Evolutionary conservation across 2,329 filamentous ascomycete genomes (phyloP), one percentile per base, ranked within the genome.

Genomic region (Lizonia empirigonia): DNA sequence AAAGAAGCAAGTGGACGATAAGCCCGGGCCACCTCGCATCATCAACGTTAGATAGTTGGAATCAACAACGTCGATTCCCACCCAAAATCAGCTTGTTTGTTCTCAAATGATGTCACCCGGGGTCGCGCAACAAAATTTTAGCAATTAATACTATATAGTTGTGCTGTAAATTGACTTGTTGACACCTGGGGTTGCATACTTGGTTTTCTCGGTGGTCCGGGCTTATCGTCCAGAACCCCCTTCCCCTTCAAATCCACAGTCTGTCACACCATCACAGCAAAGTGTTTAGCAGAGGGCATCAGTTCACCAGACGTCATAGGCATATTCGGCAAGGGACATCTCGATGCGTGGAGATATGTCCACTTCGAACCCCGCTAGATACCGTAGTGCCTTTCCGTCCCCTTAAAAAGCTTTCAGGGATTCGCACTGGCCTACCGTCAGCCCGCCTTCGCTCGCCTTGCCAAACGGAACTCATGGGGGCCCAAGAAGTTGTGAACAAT

Each of bases 291-390:
- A 35, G 15, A 42, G 36, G 24, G 23, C 36, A 37, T 18, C 37
- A 29, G 13, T 32, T 27, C 32, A 10, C 33, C 39, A 33, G 20
- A 42, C 49, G 42, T 44, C 42, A 47, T 46, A n/a, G n/a, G n/a
- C n/a, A 30, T 16, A 20, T 10, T 22, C 36, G 19, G 36, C 20
- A 51, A 40, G 41, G 40, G 36, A 32, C 20, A 19, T 44, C 22
- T 40, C 37, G 10, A 50, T 44, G 27, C 36, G 44, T 37, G 35
- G 19, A 27, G 35, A 30, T 20, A 32, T n/a, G 20, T 26, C 29
- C 36, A 46, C 32, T 46, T 42, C 18, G n/a, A 37, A 20, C 24
- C 30, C 49, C 49, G 22, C 46, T 44, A 30, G 15, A 19, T 22
- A 27, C 26, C 23, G n/a, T n/a, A n/a, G n/a, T n/a, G 20, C 33